These are phyloP conservation scores for Fagus crenata DNA, from an alignment of 306 rosid species.

Conservation along the genomic window DNA sequence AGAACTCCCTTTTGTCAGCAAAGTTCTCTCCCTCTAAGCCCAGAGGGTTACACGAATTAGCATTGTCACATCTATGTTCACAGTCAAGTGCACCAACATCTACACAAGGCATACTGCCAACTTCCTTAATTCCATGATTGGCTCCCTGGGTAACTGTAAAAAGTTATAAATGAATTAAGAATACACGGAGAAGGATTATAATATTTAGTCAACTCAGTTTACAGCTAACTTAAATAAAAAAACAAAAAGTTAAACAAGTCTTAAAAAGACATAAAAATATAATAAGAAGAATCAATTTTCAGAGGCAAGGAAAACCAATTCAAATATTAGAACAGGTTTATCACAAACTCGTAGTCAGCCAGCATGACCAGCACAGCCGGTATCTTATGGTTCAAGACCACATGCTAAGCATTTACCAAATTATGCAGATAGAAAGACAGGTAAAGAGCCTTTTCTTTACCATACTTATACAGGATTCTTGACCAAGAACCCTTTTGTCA, in stretches of 20 bases:
- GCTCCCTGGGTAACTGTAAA: conserved; percentile 45
- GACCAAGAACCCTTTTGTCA: too few species aligned
- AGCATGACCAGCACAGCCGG: not conserved
- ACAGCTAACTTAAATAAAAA: conserved; percentile 17
- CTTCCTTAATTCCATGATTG: conserved; percentile 33
- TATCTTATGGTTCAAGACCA: too few species aligned
- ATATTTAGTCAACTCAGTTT: conserved; percentile 14
- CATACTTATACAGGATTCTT: too few species aligned
- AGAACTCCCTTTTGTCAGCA: conserved; percentile 31
- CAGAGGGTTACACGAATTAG: conserved; percentile 29
- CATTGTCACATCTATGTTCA: conserved; percentile 36
- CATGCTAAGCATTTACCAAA: too few species aligned
- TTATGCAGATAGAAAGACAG: too few species aligned
- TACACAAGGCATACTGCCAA: conserved; percentile 38
- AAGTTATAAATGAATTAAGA: not conserved
- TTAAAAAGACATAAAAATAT: conserved; percentile 6
- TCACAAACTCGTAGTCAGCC: not conserved
- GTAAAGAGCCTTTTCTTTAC: too few species aligned
- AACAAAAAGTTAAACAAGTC: conserved; percentile 12
- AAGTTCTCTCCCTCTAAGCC: conserved; percentile 37
- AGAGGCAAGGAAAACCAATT: conserved; percentile 16
- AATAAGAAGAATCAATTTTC: not conserved
- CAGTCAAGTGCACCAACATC: conserved; percentile 42
- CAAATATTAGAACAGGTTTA: not conserved
- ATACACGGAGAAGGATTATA: not conserved